Evolutionary conservation across 306 rosid species (phyloP).

Genomic region (Acacia acuminata): DNA sequence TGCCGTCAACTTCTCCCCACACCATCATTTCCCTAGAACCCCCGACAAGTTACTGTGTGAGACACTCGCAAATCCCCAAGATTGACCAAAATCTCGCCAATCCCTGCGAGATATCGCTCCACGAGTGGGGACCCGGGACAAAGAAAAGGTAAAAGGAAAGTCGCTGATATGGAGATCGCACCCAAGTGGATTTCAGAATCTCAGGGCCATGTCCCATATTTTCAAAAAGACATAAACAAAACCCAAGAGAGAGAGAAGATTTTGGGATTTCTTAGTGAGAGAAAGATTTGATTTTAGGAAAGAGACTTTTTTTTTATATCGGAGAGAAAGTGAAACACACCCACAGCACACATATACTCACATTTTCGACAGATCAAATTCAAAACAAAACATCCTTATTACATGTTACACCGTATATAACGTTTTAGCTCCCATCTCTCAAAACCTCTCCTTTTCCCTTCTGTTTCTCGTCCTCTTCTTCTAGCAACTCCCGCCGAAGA

Average conservation of each 20-base stretch:
- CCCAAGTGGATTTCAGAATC: constrained; percentile 89
- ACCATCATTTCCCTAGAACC: not conserved
- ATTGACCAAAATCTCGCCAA: constrained; percentile 47
- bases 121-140: not conserved
- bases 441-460: constrained; percentile 25
- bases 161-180: constrained; percentile 52
- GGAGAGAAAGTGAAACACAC: not conserved
- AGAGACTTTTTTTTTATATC: constrained; percentile 36
- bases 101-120: constrained; percentile 33
- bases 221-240: constrained; percentile 30
- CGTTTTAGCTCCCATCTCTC: constrained; percentile 36
- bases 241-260: constrained; percentile 32
- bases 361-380: constrained; percentile 30
- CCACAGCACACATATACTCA: not conserved
- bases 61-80: constrained; percentile 34
- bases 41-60: constrained; percentile 33
- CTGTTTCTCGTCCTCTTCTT: constrained; percentile 3
- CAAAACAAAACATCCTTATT: not conserved
- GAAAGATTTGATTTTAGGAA: constrained; percentile 73
- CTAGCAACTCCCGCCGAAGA: constrained; percentile 45
- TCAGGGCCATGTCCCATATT: constrained; percentile 58
- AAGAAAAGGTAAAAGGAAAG: constrained; percentile 27
- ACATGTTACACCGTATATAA: constrained; percentile 49
- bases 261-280: constrained; percentile 43
- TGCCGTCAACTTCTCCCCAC: constrained; percentile 38